Percentiles rank a stretch among this genome's conserved stretches.
Evolutionary conservation across 495 filamentous ascomycete species (phyloP).

Genomic region (Hypoxylon intermedium): DNA sequence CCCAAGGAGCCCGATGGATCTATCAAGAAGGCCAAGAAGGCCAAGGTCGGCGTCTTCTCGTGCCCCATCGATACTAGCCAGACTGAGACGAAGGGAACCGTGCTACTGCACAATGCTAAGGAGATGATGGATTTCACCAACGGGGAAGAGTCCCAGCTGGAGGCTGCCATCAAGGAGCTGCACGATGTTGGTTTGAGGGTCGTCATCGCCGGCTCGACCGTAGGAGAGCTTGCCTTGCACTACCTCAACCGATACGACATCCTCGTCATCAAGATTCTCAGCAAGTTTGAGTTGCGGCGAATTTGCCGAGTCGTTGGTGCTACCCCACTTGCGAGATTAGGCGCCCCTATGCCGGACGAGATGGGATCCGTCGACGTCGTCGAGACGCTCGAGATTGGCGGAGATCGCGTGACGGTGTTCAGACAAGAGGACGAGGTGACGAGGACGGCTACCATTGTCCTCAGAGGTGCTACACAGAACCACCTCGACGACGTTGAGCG

Average conservation of each 20-base stretch:
- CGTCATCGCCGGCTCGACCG: constrained; percentile 85
- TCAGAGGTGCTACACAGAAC: constrained; percentile 96
- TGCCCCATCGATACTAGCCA: constrained; percentile 95
- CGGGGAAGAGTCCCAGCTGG: constrained; percentile 92
- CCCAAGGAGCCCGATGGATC: constrained; percentile 87
- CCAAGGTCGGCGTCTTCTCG: constrained; percentile 95
- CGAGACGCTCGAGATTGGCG: constrained; percentile 97
- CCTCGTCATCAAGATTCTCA: constrained; percentile 94
- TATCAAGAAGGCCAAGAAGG: constrained; percentile 86
- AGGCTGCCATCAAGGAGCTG: constrained; percentile 89
- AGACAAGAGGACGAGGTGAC: constrained; percentile 93
- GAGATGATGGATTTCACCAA: constrained; percentile 99
- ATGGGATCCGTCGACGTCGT: constrained; percentile 96
- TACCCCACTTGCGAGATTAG: constrained; percentile 91
- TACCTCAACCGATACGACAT: constrained; percentile 98
- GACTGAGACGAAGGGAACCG: constrained; percentile 99
- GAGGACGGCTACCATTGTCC: constrained; percentile 90
- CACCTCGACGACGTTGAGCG: constrained; percentile 97
- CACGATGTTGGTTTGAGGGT: constrained; percentile 93
- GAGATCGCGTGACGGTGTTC: constrained; percentile 98
- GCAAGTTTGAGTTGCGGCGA: constrained; percentile 94
- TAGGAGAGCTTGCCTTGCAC: constrained; percentile 95
- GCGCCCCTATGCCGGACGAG: constrained; percentile 99
- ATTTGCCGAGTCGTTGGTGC: constrained; percentile 96
- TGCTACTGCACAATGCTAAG: constrained; percentile 95